Evolutionary conservation across 129 eudicot genomes (phyloP).

Genomic region (Flaveria robusta): DNA sequence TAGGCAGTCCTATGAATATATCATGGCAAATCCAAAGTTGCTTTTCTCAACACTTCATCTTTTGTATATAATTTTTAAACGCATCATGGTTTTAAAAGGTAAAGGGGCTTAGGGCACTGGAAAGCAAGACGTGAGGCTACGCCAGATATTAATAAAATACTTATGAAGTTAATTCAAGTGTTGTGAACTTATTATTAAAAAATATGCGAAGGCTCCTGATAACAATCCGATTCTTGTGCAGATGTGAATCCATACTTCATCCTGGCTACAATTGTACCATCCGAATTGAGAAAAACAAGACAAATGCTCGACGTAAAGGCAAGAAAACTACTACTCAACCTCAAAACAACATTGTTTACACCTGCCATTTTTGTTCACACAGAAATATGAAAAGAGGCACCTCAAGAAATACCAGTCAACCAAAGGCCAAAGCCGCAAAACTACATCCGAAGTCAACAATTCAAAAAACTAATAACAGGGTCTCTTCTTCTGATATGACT

Average conservation of each 20-base stretch:
- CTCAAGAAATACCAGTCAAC: slow-evolving; percentile 56
- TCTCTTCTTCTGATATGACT: slow-evolving; percentile 16
- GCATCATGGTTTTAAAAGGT: not conserved
- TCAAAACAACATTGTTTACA: slow-evolving; percentile 71
- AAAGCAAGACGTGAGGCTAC: not conserved
- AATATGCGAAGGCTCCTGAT: not conserved
- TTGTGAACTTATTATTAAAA: not conserved
- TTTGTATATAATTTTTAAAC: not conserved
- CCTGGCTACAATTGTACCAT: slow-evolving; percentile 78
- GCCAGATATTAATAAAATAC: not conserved
- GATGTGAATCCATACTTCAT: slow-evolving; percentile 87
- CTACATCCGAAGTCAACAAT: slow-evolving; percentile 20
- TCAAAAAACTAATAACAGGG: not conserved
- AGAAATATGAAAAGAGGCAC: slow-evolving; percentile 72
- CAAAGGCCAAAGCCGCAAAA: slow-evolving; percentile 36
- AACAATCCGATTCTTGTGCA: slow-evolving; percentile 31
- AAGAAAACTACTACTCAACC: slow-evolving; percentile 38
- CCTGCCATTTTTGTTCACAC: slow-evolving; percentile 78
- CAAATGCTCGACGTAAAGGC: slow-evolving; percentile 38
- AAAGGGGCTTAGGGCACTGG: not conserved
- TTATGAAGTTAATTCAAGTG: not conserved
- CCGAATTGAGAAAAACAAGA: slow-evolving; percentile 61
- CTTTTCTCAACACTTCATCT: not conserved
- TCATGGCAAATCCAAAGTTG: not conserved
- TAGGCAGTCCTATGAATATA: not conserved